These are phyloP conservation scores for Solanum chilense DNA, from an alignment of 257 asterid genomes.

Conservation along the genomic window DNA sequence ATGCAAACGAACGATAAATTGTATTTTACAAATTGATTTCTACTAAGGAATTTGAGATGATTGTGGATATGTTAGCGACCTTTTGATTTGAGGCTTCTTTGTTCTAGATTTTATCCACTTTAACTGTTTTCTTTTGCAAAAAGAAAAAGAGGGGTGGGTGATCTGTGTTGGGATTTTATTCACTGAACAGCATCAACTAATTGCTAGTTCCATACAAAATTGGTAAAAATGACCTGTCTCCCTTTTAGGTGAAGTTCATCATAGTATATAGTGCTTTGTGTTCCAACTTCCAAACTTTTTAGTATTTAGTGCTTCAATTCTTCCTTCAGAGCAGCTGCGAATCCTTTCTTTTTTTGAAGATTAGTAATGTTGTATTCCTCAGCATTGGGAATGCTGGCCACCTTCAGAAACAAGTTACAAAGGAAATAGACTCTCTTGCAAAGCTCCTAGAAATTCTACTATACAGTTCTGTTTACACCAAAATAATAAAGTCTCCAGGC, in stretches of 20 bases:
- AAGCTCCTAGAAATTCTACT: too few species aligned
- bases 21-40: background rate
- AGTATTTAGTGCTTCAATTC: background rate
- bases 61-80: background rate
- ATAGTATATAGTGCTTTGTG: background rate
- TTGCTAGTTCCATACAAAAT: background rate
- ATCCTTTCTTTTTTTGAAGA: background rate
- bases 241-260: background rate
- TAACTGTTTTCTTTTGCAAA: background rate
- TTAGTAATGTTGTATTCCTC: too few species aligned
- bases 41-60: background rate
- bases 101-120: background rate
- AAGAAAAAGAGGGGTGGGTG: too few species aligned
- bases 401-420: too few species aligned
- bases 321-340: background rate
- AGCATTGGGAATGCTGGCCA: too few species aligned
- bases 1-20: conserved; percentile 76
- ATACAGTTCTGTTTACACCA: too few species aligned
- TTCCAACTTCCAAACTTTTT: background rate
- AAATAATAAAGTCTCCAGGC: too few species aligned
- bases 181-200: background rate
- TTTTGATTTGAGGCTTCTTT: background rate
- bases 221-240: background rate
- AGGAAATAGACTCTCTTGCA: too few species aligned
- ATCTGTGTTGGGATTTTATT: background rate